A percentile compares a stretch with the other conserved stretches of the same genome.
phyloP scores from a whole-genome alignment of 768 basidiomycete genomes.

The Lyophyllum atratum region DNA sequence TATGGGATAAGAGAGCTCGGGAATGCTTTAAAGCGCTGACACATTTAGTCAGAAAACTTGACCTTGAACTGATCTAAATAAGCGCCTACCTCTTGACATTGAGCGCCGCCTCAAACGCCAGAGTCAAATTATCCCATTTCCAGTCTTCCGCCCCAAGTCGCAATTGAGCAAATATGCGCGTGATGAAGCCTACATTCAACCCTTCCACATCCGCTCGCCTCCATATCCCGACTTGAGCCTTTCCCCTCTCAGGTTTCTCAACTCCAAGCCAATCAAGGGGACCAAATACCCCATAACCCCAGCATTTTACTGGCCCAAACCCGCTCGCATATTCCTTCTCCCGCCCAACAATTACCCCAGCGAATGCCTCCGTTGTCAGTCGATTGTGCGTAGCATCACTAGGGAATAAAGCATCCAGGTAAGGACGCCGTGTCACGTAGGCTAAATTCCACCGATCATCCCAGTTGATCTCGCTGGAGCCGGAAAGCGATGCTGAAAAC shows the following conservation, averaged over 20 bases:
- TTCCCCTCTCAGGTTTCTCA: conserved; percentile 17
- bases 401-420: conserved; percentile 58
- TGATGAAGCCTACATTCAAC: conserved; percentile 51
- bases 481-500: conserved; percentile 44
- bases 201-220: conserved; percentile 48
- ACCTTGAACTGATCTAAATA: not conserved
- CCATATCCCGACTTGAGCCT: conserved; percentile 38
- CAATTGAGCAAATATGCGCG: conserved; percentile 61
- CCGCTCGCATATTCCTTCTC: conserved; percentile 61
- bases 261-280: conserved; percentile 49
- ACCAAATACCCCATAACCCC: conserved; percentile 55
- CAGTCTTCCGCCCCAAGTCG: conserved; percentile 47
- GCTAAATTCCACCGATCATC: conserved; percentile 71
- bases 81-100: conserved; percentile 53
- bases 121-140: conserved; percentile 64
- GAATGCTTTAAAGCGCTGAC: conserved; percentile 73
- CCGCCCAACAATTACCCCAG: conserved; percentile 67
- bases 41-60: not conserved
- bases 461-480: conserved; percentile 36
- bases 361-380: conserved; percentile 58
- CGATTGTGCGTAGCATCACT: conserved; percentile 26
- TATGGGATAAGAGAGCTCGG: conserved; percentile 58
- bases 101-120: conserved; percentile 68
- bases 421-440: conserved; percentile 44
- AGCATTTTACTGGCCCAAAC: conserved; percentile 71